Base-by-base conservation (phyloP, 306 rosid species). In the Canavalia ensiformis region DNA sequence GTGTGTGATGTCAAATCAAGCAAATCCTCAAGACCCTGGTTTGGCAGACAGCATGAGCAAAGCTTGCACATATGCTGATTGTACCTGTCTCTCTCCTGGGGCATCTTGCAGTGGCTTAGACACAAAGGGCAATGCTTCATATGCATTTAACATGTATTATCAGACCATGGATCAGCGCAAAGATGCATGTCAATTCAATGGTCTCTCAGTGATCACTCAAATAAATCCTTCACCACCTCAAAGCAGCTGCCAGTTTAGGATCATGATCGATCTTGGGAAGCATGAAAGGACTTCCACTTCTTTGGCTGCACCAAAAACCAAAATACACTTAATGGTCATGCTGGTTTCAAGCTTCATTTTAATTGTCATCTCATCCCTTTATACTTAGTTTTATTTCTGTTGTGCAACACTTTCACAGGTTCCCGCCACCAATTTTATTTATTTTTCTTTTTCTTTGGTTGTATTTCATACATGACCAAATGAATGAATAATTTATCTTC, bases 1-100 rank as follows among this genome's bases (percentile, higher is more conserved):
- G 99, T 96, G 99, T 62, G 88, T 96, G 6, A 85, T 96, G 92
- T 77, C 97, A 8, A 72, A 93, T 1, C 77, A 83, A 25, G 97
- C 99, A 5, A 89, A 84, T 76, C 42, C 41, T 55, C 8, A 65
- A 1, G 97, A 93, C 78, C 89, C 92, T 1, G 86, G 73, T 54
- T 84, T 93, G 42, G 83, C 76, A 0, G 58, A 66, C 1, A 88
- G 91, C 68, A 18, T 90, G 44, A 84, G 80, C 77, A 89, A 84
- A 8, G 99, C 99, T 0, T 96, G 99, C 78, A 77, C 93, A 3
- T 85, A 90, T 50, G 96, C 97, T 11, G 98, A 96, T 74, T 96
- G 99, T 70, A 96, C 99, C 0, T 81, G 90, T 60, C 90, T 93
- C 25, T 86, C 94, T 37, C 88, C 89, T 39, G 98, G 97, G 0